phyloP scores from a whole-genome alignment of 2,329 filamentous ascomycete genomes.

The Dactylellina haptotyla region DNA sequence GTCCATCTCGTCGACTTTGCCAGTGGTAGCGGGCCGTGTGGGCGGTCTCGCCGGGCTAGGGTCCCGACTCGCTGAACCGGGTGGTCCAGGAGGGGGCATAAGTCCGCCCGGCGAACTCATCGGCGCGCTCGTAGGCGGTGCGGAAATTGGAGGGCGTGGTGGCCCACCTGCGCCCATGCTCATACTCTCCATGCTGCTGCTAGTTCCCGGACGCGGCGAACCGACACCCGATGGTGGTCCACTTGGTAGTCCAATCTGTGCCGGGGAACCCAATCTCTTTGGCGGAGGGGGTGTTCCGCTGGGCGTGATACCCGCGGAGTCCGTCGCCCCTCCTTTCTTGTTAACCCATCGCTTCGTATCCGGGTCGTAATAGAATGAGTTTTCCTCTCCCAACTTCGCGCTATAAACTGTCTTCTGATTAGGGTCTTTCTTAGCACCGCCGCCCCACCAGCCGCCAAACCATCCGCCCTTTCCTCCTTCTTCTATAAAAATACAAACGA shows the following conservation, averaged over 20 bases:
- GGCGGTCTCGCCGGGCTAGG: slow-evolving; percentile 69
- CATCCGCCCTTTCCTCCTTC: slow-evolving; percentile 67
- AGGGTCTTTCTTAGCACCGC: slow-evolving; percentile 69
- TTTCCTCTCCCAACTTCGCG: slow-evolving; percentile 94
- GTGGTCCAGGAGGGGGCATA: slow-evolving; percentile 59
- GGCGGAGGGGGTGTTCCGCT: slow-evolving; percentile 82
- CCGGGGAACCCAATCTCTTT: slow-evolving; percentile 62
- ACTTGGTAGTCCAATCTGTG: slow-evolving; percentile 51
- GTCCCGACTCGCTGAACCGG: slow-evolving; percentile 60
- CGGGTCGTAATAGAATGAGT: slow-evolving; percentile 90
- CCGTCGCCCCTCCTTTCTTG: slow-evolving; percentile 82
- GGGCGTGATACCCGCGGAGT: slow-evolving; percentile 66
- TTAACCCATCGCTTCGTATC: slow-evolving; percentile 99
- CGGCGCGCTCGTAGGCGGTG: slow-evolving; percentile 37
- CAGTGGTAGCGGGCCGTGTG: slow-evolving; percentile 80
- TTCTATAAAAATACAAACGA: slow-evolving; percentile 14
- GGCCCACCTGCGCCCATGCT: slow-evolving; percentile 20
- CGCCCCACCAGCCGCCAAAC: slow-evolving; percentile 85
- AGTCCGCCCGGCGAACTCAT: slow-evolving; percentile 55
- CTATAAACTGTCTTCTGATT: slow-evolving; percentile 72
- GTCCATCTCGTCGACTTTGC: slow-evolving; percentile 92
- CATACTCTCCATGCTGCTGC: slow-evolving; percentile 25
- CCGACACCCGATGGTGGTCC: slow-evolving; percentile 24
- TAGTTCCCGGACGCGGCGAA: slow-evolving; percentile 32
- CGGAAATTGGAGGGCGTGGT: slow-evolving; percentile 32